Evolutionary conservation across 352 stramenopile genomes (phyloP).

Genomic region (Globisporangium cystogenes): DNA sequence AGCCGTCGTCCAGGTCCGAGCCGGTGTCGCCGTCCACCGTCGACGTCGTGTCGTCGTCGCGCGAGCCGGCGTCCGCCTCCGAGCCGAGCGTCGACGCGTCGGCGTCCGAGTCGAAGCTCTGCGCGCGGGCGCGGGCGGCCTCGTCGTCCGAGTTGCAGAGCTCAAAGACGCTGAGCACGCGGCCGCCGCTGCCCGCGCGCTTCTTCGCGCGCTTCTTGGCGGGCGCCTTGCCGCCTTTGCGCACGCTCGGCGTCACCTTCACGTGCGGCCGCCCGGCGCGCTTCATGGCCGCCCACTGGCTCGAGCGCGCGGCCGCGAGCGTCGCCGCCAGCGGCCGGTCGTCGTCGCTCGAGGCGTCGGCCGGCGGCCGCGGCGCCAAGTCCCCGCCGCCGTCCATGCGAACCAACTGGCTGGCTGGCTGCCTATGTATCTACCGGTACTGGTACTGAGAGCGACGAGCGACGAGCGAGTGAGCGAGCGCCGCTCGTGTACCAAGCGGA

Average conservation of each 20-base stretch:
- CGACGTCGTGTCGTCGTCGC: slow-evolving; percentile 21
- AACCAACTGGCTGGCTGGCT: too few species aligned
- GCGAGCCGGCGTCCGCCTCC: slow-evolving; percentile 2
- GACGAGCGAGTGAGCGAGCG: too few species aligned
- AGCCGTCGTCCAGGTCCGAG: slow-evolving; percentile 47
- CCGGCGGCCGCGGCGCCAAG: slow-evolving; percentile 5
- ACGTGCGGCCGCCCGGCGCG: not conserved
- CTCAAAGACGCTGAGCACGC: slow-evolving; percentile 74
- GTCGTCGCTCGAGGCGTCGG: slow-evolving; percentile 6
- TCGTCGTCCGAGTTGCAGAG: slow-evolving; percentile 64
- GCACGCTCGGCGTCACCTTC: not conserved
- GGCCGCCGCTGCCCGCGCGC: slow-evolving; percentile 2
- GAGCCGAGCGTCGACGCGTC: slow-evolving; percentile 12
- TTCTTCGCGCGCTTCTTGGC: not conserved
- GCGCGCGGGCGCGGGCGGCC: slow-evolving; percentile 8
- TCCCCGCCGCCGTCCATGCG: slow-evolving; percentile 2
- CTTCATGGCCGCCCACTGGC: slow-evolving; percentile 1
- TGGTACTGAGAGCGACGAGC: too few species aligned
- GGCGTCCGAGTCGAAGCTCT: slow-evolving; percentile 20
- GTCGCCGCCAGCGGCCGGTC: slow-evolving; percentile 7
- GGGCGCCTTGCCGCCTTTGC: not conserved
- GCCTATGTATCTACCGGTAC: too few species aligned
- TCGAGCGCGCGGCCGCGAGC: not conserved
- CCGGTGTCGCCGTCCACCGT: slow-evolving; percentile 30
- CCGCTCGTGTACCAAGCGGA: too few species aligned